Base-by-base conservation (phyloP, 805 yeast genomes). In the Myxozyma nipponensis region DNA sequence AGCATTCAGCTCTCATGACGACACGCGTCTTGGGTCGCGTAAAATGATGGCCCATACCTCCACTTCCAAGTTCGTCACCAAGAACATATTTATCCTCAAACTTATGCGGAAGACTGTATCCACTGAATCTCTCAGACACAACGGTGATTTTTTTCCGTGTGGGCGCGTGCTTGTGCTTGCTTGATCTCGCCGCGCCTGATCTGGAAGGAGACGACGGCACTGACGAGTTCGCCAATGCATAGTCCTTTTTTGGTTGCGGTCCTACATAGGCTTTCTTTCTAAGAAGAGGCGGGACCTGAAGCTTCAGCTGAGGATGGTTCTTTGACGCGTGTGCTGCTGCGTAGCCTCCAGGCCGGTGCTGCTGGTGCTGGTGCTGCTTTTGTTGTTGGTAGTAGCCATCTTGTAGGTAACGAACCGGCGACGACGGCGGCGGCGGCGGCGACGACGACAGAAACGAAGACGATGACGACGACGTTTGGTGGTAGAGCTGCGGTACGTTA, bases 51-150 rank as follows among this genome's bases (percentile, higher is more conserved):
- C n/a, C 40, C 56, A 21, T 44, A 49, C 57, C 57, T 19, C 58
- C 58, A 22, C 53, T 47, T 9, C 58, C 58, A 15, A 54, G 50
- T 41, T 54, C 57, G 17, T 54, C 56, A 4, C 56, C 58, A 10
- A 54, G 46, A 39, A 30, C 22, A 40, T 54, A 54, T 6, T 40
- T 38, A 6, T 23, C 39, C 15, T 50, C 58, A 24, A 54, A 52
- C n/a, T 51, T 57, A 10, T 41, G 47, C 19, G 30, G 40, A 21
- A 54, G 23, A 7, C 4, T 22, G 34, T 52, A 44, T 10, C 52
- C 58, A n/a, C 28, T 24, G n/a, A 54, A 18, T 26, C 44, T 46
- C 28, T 54, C 58, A 26, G 42, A 39, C 24, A 47, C 19, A 25
- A 54, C 58, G 10, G 44, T 22, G n/a, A 54, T 39, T 34, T 47